These are phyloP conservation scores for Bacidia gigantensis DNA, from an alignment of 495 filamentous ascomycete species.

Conservation along the genomic window DNA sequence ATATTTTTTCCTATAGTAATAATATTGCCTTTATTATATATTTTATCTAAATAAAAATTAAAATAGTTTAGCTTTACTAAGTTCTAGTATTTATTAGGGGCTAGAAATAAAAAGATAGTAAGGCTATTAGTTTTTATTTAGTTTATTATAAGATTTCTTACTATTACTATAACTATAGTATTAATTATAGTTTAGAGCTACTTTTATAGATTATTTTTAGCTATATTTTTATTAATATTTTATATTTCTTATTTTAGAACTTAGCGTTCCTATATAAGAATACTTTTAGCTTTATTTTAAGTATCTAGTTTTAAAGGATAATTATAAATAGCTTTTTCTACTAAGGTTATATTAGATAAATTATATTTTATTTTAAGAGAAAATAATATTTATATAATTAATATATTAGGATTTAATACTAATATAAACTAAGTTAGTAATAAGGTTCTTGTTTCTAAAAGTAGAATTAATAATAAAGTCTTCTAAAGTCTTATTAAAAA, in stretches of 20 bases:
- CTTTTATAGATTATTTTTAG: neutral
- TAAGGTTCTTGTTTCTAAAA: too few relatives aligned
- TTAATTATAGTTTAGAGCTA: neutral
- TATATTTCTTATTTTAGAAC: neutral
- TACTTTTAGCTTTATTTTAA: neutral
- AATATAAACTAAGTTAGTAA: too few relatives aligned
- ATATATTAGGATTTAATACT: neutral
- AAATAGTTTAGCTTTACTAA: neutral
- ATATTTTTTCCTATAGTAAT: neutral
- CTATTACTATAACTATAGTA: neutral
- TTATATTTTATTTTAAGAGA: neutral
- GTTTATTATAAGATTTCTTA: too few relatives aligned
- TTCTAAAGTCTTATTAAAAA: neutral
- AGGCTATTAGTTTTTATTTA: too few relatives aligned
- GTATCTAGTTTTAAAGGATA: neutral
- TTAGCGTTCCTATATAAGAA: neutral
- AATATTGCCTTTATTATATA: neutral
- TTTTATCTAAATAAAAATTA: neutral
- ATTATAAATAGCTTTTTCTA: neutral
- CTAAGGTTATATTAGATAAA: neutral
- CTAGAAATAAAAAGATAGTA: too few relatives aligned
- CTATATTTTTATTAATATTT: neutral
- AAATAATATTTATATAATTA: neutral
- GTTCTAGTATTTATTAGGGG: too few relatives aligned
- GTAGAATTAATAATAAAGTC: neutral